phyloP scores from a whole-genome alignment of 2,329 filamentous ascomycete genomes.

The Domatiomyces globalis region DNA sequence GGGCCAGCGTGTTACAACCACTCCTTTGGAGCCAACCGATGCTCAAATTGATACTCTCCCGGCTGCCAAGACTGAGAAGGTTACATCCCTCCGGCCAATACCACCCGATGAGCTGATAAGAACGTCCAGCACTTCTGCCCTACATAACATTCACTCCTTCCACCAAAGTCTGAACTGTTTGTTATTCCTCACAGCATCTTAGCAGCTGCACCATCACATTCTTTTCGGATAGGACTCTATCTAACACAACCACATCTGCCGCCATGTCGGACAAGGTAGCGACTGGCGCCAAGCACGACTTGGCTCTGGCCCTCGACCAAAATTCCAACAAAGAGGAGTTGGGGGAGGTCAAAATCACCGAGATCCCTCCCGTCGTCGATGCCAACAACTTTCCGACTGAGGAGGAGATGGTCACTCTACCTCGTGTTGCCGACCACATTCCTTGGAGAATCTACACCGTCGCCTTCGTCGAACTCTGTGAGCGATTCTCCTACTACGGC shows the following conservation, averaged over 20 bases:
- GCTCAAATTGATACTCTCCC: too few species aligned
- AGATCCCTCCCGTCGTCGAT: not conserved
- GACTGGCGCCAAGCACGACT: constrained; percentile 1
- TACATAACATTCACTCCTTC: too few species aligned
- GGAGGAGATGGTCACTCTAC: constrained; percentile 24
- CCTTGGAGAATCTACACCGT: constrained; percentile 55
- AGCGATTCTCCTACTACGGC: constrained; percentile 67
- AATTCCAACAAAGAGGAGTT: not conserved
- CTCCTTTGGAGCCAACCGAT: too few species aligned
- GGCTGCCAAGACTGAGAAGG: too few species aligned
- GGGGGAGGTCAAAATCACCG: not conserved
- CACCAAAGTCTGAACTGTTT: too few species aligned
- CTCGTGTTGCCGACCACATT: constrained; percentile 39
- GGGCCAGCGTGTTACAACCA: too few species aligned
- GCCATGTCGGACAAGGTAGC: not conserved
- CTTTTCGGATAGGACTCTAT: too few species aligned
- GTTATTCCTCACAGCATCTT: too few species aligned
- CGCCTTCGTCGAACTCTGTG: constrained; percentile 59
- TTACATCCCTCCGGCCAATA: too few species aligned
- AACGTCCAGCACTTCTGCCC: too few species aligned
- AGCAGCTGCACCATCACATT: too few species aligned
- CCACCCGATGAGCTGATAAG: too few species aligned
- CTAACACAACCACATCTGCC: not conserved
- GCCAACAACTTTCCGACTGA: constrained; percentile 20
- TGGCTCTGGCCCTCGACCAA: not conserved